These are phyloP conservation scores for Gymnopilus junonius DNA, from an alignment of 768 basidiomycete genomes.

Conservation along the genomic window DNA sequence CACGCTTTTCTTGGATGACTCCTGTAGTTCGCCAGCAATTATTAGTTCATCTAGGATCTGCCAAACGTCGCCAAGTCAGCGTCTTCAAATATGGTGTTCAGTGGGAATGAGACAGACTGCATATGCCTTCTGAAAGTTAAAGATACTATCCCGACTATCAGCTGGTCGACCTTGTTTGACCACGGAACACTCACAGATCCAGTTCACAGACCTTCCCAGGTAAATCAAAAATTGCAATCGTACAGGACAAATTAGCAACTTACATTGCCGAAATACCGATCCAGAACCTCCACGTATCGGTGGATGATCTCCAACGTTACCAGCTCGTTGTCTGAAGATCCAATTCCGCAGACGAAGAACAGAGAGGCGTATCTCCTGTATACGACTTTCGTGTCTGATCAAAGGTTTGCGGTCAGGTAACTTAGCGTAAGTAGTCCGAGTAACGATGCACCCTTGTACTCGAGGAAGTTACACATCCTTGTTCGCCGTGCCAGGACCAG, in stretches of 20 bases:
- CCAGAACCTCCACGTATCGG: slow-evolving; percentile 92
- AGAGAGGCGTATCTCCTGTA: slow-evolving; percentile 96
- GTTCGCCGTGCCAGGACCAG: slow-evolving; percentile 94
- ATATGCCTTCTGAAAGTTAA: slow-evolving; percentile 99
- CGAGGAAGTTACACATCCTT: slow-evolving; percentile 98
- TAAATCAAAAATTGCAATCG: slow-evolving; percentile 2
- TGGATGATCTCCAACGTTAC: slow-evolving; percentile 95
- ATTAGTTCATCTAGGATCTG: slow-evolving; percentile 95
- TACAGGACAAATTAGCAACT: slow-evolving; percentile 30
- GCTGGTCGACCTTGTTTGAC: slow-evolving; percentile 15
- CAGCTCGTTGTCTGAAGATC: slow-evolving; percentile 88
- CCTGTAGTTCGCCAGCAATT: slow-evolving; percentile 96
- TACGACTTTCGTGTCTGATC: slow-evolving; percentile 86
- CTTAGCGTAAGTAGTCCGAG: not conserved
- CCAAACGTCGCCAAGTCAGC: not conserved
- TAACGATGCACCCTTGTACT: slow-evolving; percentile 86
- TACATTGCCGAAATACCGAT: slow-evolving; percentile 93
- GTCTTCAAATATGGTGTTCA: not conserved
- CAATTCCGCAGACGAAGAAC: slow-evolving; percentile 94
- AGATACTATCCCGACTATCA: slow-evolving; percentile 65
- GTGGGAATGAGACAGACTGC: slow-evolving; percentile 54
- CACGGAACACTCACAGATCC: slow-evolving; percentile 73
- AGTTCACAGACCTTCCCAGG: slow-evolving; percentile 83
- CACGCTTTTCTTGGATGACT: slow-evolving; percentile 94
- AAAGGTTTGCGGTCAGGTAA: slow-evolving; percentile 26